Evolutionary conservation across 108 stramenopile species (phyloP), one percentile per base, ranked within the genome.

Genomic region (Chaetoceros tenuissimus): DNA sequence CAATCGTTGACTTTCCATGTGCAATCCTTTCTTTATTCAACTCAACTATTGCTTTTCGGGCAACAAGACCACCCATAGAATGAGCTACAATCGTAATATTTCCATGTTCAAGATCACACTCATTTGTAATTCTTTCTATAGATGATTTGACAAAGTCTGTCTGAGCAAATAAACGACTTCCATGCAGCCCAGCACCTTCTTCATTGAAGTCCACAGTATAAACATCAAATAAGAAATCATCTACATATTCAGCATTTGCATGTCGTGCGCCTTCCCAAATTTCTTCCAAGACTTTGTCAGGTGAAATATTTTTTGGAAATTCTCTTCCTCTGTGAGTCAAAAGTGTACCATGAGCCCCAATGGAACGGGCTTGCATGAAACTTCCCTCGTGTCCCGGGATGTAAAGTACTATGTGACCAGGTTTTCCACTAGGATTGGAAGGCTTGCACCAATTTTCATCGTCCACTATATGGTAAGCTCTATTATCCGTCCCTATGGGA

Each of bases 331-430:
- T 40, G 58, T 66, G 53, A 31, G 85, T 85, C 73, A 84, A 59
- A 53, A 69, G 62, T 7, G 77, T 74, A n/a, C 85, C 89, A 76
- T 91, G 89, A 3, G 89, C 89, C 23, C 89, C 89, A 8, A 91
- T 27, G 1, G 79, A 82, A 21, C 85, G 76, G 0, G 82, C 59
- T 58, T 91, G 89, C 10, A 59, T 54, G 55, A 82, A 81, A 22
- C 67, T 73, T 43, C 89, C 89, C 77, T 83, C 84, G 53, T 91
- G 89, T 23, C 89, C 89, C 29, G 89, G 89, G 25, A 91, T 55
- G 57, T 75, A 91, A 18, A 91, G 67, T 3, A 91, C 85, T 24
- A 77, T 62, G 53, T 66, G 64, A 26, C 53, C 67, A 49, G 34
- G 53, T 22, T 47, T 34, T 27, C 59, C 3, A 52, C 43, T 51